Evolutionary conservation across 1,284 basidiomycete species (phyloP).

Genomic region (Trametes hirsuta): DNA sequence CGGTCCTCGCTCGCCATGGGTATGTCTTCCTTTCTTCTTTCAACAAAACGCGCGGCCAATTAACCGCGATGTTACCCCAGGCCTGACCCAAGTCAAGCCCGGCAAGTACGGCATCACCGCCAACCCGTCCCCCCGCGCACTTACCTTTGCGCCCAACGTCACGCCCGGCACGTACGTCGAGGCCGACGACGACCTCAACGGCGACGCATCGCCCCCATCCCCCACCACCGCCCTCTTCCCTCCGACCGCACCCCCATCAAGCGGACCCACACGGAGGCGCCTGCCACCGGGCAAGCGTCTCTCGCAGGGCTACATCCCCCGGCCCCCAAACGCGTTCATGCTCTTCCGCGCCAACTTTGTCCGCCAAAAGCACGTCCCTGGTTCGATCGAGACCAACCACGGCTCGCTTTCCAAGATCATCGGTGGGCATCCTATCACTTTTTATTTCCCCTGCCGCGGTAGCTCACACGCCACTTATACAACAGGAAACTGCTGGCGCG

Average conservation of each 20-base stretch:
- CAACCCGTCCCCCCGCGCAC: conserved; percentile 48
- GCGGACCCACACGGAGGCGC: conserved; percentile 43
- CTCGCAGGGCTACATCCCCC: conserved; percentile 75
- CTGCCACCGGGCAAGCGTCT: conserved; percentile 59
- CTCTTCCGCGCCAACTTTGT: conserved; percentile 91
- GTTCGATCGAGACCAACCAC: conserved; percentile 83
- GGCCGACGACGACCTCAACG: conserved; percentile 41
- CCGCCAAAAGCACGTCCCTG: conserved; percentile 78
- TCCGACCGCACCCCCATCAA: conserved; percentile 32
- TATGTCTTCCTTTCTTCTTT: conserved; percentile 3
- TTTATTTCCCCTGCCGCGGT: neutral
- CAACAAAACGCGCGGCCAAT: neutral
- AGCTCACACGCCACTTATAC: neutral
- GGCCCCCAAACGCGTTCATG: conserved; percentile 94
- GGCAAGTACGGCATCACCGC: conserved; percentile 56
- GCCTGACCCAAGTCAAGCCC: conserved; percentile 51
- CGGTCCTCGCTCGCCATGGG: conserved; percentile 24
- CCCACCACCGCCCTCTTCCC: conserved; percentile 40
- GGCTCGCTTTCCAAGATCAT: conserved; percentile 77
- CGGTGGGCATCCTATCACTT: conserved; percentile 39
- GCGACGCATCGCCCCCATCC: conserved; percentile 25
- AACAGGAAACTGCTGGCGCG: conserved; percentile 69
- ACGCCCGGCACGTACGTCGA: conserved; percentile 66
- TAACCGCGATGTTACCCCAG: conserved; percentile 24
- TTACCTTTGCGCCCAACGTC: conserved; percentile 75